Percentiles rank a stretch among this genome's conserved stretches.
Evolutionary conservation across 345 rosid genomes (phyloP).

Genomic region (Populus simonii): DNA sequence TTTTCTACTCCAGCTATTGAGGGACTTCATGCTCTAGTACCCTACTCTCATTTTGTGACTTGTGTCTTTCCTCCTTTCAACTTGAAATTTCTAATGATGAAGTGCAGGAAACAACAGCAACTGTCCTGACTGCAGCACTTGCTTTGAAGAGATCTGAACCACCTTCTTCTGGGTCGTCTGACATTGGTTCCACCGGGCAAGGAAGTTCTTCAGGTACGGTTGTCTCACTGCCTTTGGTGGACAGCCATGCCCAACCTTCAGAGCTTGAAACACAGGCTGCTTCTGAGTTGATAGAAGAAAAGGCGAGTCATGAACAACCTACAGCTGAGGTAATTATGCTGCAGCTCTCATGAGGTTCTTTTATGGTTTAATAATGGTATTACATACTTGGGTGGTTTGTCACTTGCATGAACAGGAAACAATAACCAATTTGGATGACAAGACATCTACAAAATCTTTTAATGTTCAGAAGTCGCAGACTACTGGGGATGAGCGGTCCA

Average conservation of each 20-base stretch:
- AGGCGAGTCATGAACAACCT: conserved; percentile 14
- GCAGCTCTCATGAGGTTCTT: conserved; percentile 2
- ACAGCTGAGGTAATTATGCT: conserved; percentile 35
- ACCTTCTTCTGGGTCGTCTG: conserved; percentile 39
- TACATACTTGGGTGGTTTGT: background rate
- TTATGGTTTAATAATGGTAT: conserved; percentile 7
- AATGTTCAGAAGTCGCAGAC: conserved; percentile 12
- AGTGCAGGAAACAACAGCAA: conserved; percentile 77
- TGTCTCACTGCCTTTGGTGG: conserved; percentile 32
- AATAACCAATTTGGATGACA: conserved; percentile 13
- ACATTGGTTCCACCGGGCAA: conserved; percentile 28
- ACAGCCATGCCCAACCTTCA: conserved; percentile 27
- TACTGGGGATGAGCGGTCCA: conserved; percentile 25
- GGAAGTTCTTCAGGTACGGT: conserved; percentile 46
- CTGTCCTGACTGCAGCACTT: conserved; percentile 68
- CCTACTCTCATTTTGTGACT: background rate
- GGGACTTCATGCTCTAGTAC: background rate
- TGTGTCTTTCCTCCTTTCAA: background rate
- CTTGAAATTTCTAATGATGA: conserved; percentile 5
- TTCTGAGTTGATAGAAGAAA: conserved; percentile 35
- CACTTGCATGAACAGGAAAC: conserved; percentile 22
- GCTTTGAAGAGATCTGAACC: conserved; percentile 54
- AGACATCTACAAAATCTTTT: conserved; percentile 31
- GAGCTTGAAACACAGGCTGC: conserved; percentile 25
- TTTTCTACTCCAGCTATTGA: conserved; percentile 3